phyloP scores from a whole-genome alignment of 176 grass and related monocot genomes.

The Phragmites australis region DNA sequence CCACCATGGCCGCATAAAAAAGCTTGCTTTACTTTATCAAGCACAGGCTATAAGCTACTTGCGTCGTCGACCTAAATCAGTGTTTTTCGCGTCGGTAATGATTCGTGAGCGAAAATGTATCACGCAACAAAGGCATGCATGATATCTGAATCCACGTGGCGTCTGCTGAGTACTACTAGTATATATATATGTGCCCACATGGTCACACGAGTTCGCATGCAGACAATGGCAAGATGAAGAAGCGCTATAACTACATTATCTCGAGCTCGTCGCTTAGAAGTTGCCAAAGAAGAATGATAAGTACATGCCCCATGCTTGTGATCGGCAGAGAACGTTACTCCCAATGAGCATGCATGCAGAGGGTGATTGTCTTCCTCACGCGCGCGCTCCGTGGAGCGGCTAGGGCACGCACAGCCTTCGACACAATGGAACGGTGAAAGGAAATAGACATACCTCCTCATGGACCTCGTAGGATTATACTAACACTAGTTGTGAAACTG shows the following conservation, averaged over 20 bases:
- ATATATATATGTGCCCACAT: neutral
- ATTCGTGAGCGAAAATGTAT: constrained; percentile 27
- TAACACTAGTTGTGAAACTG: too few species aligned
- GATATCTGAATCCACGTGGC: neutral
- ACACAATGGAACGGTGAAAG: too few species aligned
- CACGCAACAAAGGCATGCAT: neutral
- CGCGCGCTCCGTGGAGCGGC: constrained; percentile 21
- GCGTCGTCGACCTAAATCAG: neutral
- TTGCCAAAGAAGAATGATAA: neutral
- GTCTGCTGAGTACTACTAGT: neutral
- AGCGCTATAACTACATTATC: neutral
- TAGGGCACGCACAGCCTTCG: too few species aligned
- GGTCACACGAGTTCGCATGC: constrained; percentile 20
- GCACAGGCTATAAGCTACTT: too few species aligned
- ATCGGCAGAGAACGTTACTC: neutral
- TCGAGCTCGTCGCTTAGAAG: neutral
- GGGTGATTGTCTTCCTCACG: constrained; percentile 32
- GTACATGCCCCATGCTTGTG: neutral
- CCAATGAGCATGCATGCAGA: neutral
- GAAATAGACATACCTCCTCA: too few species aligned
- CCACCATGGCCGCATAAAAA: too few species aligned
- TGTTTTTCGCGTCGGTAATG: neutral
- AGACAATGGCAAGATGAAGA: constrained; percentile 4
- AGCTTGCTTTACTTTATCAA: too few species aligned
- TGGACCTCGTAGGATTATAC: too few species aligned